phyloP scores from a whole-genome alignment of 495 filamentous ascomycete species.

The Aspergillus indologenus region DNA sequence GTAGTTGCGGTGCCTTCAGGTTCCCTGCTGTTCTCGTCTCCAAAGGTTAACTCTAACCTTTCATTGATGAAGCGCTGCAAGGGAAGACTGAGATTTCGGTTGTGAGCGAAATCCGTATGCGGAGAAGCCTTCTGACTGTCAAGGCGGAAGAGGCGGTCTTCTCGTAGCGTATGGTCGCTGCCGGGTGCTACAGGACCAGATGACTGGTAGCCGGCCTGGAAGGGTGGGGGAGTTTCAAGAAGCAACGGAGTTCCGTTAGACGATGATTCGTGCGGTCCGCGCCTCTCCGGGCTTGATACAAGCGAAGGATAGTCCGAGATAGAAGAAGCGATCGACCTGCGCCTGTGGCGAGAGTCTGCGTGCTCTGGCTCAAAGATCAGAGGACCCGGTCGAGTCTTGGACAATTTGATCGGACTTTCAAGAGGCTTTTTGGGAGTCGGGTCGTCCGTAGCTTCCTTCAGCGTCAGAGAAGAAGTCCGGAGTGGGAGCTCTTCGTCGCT shows the following conservation, averaged over 20 bases:
- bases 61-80: conserved; percentile 48
- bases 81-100: conserved; percentile 39
- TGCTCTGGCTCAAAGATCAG: conserved; percentile 25
- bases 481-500: background rate
- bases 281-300: conserved; percentile 33
- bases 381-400: conserved; percentile 27
- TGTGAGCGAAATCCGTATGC: conserved; percentile 25
- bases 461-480: background rate
- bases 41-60: conserved; percentile 32
- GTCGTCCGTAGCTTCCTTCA: background rate
- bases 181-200: conserved; percentile 18
- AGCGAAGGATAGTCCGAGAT: conserved; percentile 38
- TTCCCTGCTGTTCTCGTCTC: conserved; percentile 13
- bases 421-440: conserved; percentile 27
- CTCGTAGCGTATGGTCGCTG: conserved; percentile 34
- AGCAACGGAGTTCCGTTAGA: conserved; percentile 29
- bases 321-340: conserved; percentile 35
- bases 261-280: conserved; percentile 28
- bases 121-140: conserved; percentile 28
- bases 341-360: conserved; percentile 24
- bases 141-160: conserved; percentile 32
- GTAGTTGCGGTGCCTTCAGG: conserved; percentile 8
- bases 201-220: conserved; percentile 17
- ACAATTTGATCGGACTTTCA: conserved; percentile 43
- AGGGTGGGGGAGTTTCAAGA: conserved; percentile 29